phyloP scores from a whole-genome alignment of 2,329 filamentous ascomycete genomes.

The Monosporascus sp. region DNA sequence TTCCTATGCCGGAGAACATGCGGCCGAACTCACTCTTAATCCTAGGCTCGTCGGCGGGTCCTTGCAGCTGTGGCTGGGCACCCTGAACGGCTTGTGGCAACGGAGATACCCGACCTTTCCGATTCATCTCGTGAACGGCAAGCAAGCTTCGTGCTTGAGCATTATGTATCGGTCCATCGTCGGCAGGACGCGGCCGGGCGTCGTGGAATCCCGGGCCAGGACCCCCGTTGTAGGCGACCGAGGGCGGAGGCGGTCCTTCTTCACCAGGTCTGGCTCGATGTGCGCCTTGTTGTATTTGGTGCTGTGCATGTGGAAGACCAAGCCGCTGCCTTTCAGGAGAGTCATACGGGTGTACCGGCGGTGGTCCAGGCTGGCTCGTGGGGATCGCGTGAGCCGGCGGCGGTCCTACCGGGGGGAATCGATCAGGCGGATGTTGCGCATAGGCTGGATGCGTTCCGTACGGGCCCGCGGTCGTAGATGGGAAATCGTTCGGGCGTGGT shows the following conservation, averaged over 20 bases:
- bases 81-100: conserved; percentile 91
- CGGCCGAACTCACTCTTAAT: conserved; percentile 94
- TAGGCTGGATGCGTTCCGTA: conserved; percentile 34
- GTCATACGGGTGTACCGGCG: conserved; percentile 36
- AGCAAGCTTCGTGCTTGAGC: conserved; percentile 61
- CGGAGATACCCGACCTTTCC: conserved; percentile 79
- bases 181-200: conserved; percentile 36
- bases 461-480: conserved; percentile 35
- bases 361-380: conserved; percentile 21
- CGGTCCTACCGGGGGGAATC: conserved; percentile 31
- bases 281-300: conserved; percentile 28
- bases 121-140: conserved; percentile 74
- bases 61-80: conserved; percentile 73
- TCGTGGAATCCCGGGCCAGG: conserved; percentile 39
- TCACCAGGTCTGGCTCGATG: conserved; percentile 39
- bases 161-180: conserved; percentile 53
- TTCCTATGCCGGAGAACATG: conserved; percentile 89
- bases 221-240: conserved; percentile 43
- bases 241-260: conserved; percentile 45
- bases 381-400: conserved; percentile 27
- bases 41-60: conserved; percentile 74
- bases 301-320: conserved; percentile 29
- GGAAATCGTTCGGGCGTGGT: conserved; percentile 45
- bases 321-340: conserved; percentile 47
- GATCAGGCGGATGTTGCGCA: conserved; percentile 32